Base-by-base conservation (phyloP, 2,329 filamentous ascomycete genomes). In the Chrysoporthe deuterocubensis region DNA sequence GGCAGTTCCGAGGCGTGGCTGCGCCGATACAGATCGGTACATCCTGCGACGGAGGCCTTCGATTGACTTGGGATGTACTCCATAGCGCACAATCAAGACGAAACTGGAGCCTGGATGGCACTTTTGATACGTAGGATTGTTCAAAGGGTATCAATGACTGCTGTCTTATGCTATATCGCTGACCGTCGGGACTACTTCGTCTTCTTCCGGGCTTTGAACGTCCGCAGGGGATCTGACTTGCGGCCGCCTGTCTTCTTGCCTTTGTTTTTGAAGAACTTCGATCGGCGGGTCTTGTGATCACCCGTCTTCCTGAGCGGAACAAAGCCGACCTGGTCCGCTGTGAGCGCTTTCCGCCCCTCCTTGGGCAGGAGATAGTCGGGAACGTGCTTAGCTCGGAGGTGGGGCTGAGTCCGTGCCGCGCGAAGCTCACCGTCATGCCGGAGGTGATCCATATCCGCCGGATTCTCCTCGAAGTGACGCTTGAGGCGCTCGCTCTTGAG, bases 391-490 rank as follows among this genome's bases (percentile, higher is more conserved):
- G 68, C 68, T 80, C 93, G 96, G 71, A 99, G 82, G 82, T 99
- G 96, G 8, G 92, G 87, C 79, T 98, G 94, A 58, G 94, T 89
- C 68, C 92, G 85, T 16, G 94, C 93, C 34, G 94, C 90, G 69
- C 94, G 87, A 67, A 97, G 84, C 78, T 97, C 95, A 48, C 90
- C 90, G 76, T 99, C 96, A 76, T 99, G 96, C 37, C 95, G 88
- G 72, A 98, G 83, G 76, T 97, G 93, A 48, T 89, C 88, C 71
- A 98, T 81, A 76, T 98, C 95, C 43, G 91, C 89, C 0, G 96
- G 96, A 77, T 99, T 97, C 79, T 99, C 96, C 77, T 98, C 96
- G 75, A 98, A 99, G 82, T 98, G 93, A 63, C 94, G 87, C 80
- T 96, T 94, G 65, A 99, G 83, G 80, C 97, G 97, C 76, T 98